Conservation (phyloP, 1,284 basidiomycete genomes). For the Pseudozyma thailandica region DNA sequence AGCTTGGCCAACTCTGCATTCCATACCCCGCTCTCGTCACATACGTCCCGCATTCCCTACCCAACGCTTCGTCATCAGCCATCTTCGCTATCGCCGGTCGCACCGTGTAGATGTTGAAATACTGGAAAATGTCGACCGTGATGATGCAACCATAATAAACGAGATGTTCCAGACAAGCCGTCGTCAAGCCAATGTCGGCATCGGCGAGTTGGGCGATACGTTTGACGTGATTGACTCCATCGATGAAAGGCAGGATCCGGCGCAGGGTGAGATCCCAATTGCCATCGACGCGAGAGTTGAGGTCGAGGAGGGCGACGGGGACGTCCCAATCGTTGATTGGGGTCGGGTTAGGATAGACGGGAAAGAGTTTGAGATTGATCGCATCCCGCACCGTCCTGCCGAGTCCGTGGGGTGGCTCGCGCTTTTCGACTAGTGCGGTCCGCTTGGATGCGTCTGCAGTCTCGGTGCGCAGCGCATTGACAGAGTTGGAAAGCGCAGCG, state of each 20-base stretch:
- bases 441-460: slow-evolving; percentile 16
- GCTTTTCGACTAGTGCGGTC: slow-evolving; percentile 40
- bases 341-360: slow-evolving; percentile 93
- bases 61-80: slow-evolving; percentile 82
- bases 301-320: slow-evolving; percentile 86
- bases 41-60: slow-evolving; percentile 87
- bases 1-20: slow-evolving; percentile 69
- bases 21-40: slow-evolving; percentile 78
- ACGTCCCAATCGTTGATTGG: slow-evolving; percentile 93
- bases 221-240: slow-evolving; percentile 90
- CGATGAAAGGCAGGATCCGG: slow-evolving; percentile 77
- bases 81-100: slow-evolving; percentile 85
- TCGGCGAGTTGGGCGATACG: slow-evolving; percentile 91
- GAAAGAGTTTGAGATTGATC: slow-evolving; percentile 83
- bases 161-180: slow-evolving; percentile 90
- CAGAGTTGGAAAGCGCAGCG: slow-evolving; percentile 45
- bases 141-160: slow-evolving; percentile 97
- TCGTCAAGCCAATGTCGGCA: slow-evolving; percentile 83
- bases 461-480: slow-evolving; percentile 34
- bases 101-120: slow-evolving; percentile 92
- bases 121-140: slow-evolving; percentile 93
- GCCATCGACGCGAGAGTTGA: slow-evolving; percentile 81
- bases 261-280: slow-evolving; percentile 97
- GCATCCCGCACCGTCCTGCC: slow-evolving; percentile 66
- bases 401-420: slow-evolving; percentile 63